Conservation (phyloP, 352 stramenopile species). For the Paralagenidium karlingii region DNA sequence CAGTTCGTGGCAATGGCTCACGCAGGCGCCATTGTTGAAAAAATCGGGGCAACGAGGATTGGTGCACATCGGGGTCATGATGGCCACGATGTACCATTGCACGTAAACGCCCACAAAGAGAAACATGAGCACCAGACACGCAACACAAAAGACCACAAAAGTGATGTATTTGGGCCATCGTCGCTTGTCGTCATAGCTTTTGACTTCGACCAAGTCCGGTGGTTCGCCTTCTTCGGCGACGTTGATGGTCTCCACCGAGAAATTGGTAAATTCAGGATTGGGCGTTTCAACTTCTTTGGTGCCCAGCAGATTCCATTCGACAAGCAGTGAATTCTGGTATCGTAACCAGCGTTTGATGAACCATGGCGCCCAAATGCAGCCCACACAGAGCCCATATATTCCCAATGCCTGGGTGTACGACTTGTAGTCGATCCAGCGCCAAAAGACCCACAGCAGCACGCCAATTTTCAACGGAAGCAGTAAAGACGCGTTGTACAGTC, state of each 20-base stretch:
- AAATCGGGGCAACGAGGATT: slow-evolving; percentile 34
- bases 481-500: slow-evolving; percentile 38
- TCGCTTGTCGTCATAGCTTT: slow-evolving; percentile 31
- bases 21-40: slow-evolving; percentile 16
- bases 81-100: slow-evolving; percentile 57
- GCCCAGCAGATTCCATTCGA: slow-evolving; percentile 48
- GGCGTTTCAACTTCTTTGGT: slow-evolving; percentile 29
- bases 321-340: slow-evolving; percentile 48
- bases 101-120: slow-evolving; percentile 42
- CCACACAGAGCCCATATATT: slow-evolving; percentile 30
- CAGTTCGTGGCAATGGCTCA: slow-evolving; percentile 29
- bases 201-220: slow-evolving; percentile 45
- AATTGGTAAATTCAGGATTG: slow-evolving; percentile 41
- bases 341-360: slow-evolving; percentile 47
- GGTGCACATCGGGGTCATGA: slow-evolving; percentile 53
- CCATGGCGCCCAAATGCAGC: slow-evolving; percentile 35
- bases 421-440: slow-evolving; percentile 39
- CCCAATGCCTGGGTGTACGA: slow-evolving; percentile 36
- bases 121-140: slow-evolving; percentile 37
- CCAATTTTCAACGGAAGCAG: slow-evolving; percentile 30
- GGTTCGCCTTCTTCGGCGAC: slow-evolving; percentile 32
- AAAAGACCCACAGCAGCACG: slow-evolving; percentile 32
- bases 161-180: slow-evolving; percentile 45
- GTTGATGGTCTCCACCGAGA: slow-evolving; percentile 44
- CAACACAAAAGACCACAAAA: slow-evolving; percentile 29